These are phyloP conservation scores for Dactylellina haptotyla DNA, from an alignment of 2,329 filamentous ascomycete genomes.

Conservation along the genomic window DNA sequence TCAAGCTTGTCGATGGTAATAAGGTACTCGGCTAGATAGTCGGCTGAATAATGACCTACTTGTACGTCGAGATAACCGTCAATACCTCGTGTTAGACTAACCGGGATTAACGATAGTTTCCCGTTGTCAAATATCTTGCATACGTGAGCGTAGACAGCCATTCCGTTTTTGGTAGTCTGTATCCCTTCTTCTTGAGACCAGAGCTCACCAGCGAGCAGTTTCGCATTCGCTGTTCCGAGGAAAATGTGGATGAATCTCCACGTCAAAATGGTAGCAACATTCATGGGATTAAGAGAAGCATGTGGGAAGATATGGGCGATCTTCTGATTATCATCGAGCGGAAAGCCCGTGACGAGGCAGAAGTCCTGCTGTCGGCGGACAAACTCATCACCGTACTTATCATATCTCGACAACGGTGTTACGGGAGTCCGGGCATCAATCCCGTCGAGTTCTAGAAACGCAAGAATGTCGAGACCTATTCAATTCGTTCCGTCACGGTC, in stretches of 20 bases:
- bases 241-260: constrained; percentile 33
- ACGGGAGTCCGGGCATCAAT: not conserved
- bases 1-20: not conserved
- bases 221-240: constrained; percentile 3
- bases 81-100: not conserved
- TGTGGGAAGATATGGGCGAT: constrained; percentile 21
- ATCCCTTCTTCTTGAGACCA: constrained; percentile 17
- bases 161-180: constrained; percentile 21
- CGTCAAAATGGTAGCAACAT: not conserved
- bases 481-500: no score
- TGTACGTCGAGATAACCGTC: constrained; percentile 21
- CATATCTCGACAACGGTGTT: constrained; percentile 1
- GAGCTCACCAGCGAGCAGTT: constrained; percentile 8
- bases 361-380: not conserved
- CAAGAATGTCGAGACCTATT: constrained; percentile 8
- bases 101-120: constrained; percentile 11
- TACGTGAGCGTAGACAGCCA: not conserved
- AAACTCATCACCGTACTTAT: not conserved
- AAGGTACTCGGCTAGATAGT: not conserved
- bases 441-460: not conserved
- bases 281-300: constrained; percentile 10
- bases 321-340: not conserved
- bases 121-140: constrained; percentile 5
- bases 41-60: not conserved
- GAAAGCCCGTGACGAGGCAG: not conserved